phyloP scores from a whole-genome alignment of 2,329 filamentous ascomycete species.

The Epichloe sibirici region DNA sequence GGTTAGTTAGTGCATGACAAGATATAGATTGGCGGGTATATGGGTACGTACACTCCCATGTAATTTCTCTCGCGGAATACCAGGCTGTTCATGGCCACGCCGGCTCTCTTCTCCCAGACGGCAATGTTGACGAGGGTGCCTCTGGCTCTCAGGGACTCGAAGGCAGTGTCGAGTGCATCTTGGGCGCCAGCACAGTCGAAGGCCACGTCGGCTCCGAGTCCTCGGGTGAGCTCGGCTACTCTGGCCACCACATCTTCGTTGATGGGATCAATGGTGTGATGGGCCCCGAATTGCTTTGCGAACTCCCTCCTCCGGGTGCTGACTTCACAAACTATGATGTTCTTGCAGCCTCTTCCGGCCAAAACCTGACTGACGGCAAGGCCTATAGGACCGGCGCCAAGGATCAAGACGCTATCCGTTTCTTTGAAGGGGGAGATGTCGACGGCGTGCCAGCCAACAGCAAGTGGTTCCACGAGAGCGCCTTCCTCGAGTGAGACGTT shows the following conservation, averaged over 20 bases:
- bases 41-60: slow-evolving; percentile 11
- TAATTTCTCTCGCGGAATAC: slow-evolving; percentile 13
- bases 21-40: neutral
- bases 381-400: slow-evolving; percentile 39
- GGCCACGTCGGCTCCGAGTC: slow-evolving; percentile 41
- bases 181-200: slow-evolving; percentile 52
- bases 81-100: slow-evolving; percentile 11
- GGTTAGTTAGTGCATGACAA: slow-evolving; percentile 31
- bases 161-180: slow-evolving; percentile 32
- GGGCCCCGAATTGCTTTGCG: slow-evolving; percentile 30
- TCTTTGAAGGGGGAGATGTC: slow-evolving; percentile 29
- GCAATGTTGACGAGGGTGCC: slow-evolving; percentile 53
- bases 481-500: slow-evolving; percentile 37
- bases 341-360: slow-evolving; percentile 33
- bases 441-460: slow-evolving; percentile 33
- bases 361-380: slow-evolving; percentile 33
- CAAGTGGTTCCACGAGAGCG: slow-evolving; percentile 39
- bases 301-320: slow-evolving; percentile 28
- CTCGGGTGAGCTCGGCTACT: slow-evolving; percentile 33
- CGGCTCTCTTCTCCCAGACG: slow-evolving; percentile 42
- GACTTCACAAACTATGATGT: slow-evolving; percentile 35
- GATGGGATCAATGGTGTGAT: slow-evolving; percentile 28
- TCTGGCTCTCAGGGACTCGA: slow-evolving; percentile 34
- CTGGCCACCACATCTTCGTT: slow-evolving; percentile 33
- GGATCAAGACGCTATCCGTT: slow-evolving; percentile 32